Percentiles rank a stretch among this genome's conserved stretches.
Conservation (phyloP, 495 filamentous ascomycete genomes). For the Penicillium alfredii region DNA sequence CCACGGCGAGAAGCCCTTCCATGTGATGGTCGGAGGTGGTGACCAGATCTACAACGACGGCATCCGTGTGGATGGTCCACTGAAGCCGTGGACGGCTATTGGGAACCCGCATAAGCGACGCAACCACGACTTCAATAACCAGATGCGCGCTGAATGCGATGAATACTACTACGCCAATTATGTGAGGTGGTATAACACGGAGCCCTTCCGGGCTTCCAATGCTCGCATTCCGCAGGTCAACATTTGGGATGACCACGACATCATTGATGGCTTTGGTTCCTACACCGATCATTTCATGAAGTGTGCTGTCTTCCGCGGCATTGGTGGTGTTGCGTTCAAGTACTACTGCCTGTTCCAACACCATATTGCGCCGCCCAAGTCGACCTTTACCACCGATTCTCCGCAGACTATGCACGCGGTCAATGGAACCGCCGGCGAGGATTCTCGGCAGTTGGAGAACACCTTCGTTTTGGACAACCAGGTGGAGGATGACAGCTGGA, state of each 20-base stretch:
- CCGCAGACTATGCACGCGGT: constrained; percentile 46
- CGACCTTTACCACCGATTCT: constrained; percentile 72
- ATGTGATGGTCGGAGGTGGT: constrained; percentile 93
- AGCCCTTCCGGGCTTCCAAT: constrained; percentile 80
- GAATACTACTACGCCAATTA: constrained; percentile 90
- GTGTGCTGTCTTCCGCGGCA: constrained; percentile 84
- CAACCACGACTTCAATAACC: constrained; percentile 67
- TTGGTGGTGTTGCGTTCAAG: constrained; percentile 79
- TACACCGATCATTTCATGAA: constrained; percentile 93
- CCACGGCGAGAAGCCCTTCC: constrained; percentile 66
- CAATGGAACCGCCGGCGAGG: constrained; percentile 47
- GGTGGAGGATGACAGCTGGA: constrained; percentile 65
- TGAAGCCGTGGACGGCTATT: constrained; percentile 76
- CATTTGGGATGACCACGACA: constrained; percentile 92
- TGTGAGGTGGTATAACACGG: constrained; percentile 74
- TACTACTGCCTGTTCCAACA: constrained; percentile 96
- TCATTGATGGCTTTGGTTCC: constrained; percentile 88
- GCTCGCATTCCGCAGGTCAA: constrained; percentile 87
- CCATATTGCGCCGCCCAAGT: constrained; percentile 73
- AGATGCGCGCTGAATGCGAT: constrained; percentile 70
- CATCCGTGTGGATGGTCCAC: constrained; percentile 73
- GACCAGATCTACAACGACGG: constrained; percentile 96
- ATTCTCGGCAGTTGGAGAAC: constrained; percentile 61
- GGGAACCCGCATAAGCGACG: constrained; percentile 74
- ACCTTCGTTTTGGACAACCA: constrained; percentile 59